Percentiles rank a stretch among this genome's conserved stretches.
These are phyloP conservation scores for Trichoderma cornu-damae DNA, from an alignment of 2,329 filamentous ascomycete genomes.

Conservation along the genomic window DNA sequence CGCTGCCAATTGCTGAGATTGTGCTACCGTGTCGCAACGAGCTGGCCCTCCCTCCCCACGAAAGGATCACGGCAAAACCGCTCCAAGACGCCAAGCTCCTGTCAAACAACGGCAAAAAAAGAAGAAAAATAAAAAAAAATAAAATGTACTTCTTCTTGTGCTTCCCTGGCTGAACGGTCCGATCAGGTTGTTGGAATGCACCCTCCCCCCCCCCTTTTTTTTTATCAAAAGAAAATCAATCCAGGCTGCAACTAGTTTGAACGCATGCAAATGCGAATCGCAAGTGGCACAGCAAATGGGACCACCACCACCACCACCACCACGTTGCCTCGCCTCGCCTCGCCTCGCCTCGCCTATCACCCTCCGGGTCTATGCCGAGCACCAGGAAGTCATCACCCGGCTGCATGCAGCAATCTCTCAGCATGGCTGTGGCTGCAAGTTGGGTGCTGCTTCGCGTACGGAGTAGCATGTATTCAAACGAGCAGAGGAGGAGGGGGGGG, in stretches of 20 bases:
- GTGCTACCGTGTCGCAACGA: background rate
- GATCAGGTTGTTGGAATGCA: slow-evolving; percentile 9
- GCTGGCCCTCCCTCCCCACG: background rate
- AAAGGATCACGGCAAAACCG: slow-evolving; percentile 1
- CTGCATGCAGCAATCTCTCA: slow-evolving; percentile 11
- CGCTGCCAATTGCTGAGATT: background rate
- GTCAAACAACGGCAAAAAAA: background rate
- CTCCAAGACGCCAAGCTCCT: slow-evolving; percentile 7
- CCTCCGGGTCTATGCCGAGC: slow-evolving; percentile 3
- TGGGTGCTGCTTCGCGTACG: background rate
- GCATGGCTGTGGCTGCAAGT: background rate
- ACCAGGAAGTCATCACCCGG: slow-evolving; percentile 4
- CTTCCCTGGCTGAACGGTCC: slow-evolving; percentile 1
- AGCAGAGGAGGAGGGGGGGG: background rate
- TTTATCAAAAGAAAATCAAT: background rate
- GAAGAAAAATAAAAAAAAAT: background rate
- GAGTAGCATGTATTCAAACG: background rate
- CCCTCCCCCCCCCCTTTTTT: slow-evolving; percentile 1
- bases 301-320: slow-evolving; percentile 9
- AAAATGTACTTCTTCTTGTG: background rate
- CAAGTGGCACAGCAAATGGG: slow-evolving; percentile 3
- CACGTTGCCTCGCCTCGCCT: too few species aligned
- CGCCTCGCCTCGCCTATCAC: background rate
- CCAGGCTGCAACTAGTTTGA: slow-evolving; percentile 8
- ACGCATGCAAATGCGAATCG: slow-evolving; percentile 12